Evolutionary conservation across 805 yeast species (phyloP).

Genomic region (Candida easanensis): DNA sequence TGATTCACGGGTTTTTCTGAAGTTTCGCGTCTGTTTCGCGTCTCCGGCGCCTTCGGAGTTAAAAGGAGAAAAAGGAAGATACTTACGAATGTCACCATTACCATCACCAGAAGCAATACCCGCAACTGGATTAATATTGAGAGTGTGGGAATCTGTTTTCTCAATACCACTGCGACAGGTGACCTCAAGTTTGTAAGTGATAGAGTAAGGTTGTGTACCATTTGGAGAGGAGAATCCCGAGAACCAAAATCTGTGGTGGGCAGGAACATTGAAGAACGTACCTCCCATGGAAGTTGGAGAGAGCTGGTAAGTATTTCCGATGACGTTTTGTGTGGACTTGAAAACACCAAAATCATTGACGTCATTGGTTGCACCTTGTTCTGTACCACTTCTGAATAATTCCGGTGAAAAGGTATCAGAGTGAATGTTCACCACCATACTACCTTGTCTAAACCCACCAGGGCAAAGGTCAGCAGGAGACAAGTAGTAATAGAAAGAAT

Average conservation of each 20-base stretch:
- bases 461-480: conserved; percentile 5
- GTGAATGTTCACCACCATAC: not conserved
- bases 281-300: not conserved
- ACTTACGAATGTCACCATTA: no score
- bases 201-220: not conserved
- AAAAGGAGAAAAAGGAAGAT: no score
- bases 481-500: conserved; percentile 12
- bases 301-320: no score
- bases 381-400: conserved; percentile 1
- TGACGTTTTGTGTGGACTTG: no score
- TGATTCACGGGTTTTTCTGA: no score
- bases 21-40: no score
- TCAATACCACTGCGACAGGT: not conserved
- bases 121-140: conserved; percentile 1
- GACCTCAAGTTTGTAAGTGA: not conserved
- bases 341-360: conserved; percentile 1
- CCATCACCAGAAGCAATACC: conserved; percentile 15
- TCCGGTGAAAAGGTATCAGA: not conserved
- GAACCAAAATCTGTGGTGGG: conserved; percentile 11
- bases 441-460: no score
- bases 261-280: conserved; percentile 9
- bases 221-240: conserved; percentile 1
- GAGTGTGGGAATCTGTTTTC: not conserved
- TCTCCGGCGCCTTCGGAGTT: no score
- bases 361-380: not conserved